Base-by-base conservation (phyloP, 805 yeast genomes). In the Jamesozyma lodderae region DNA sequence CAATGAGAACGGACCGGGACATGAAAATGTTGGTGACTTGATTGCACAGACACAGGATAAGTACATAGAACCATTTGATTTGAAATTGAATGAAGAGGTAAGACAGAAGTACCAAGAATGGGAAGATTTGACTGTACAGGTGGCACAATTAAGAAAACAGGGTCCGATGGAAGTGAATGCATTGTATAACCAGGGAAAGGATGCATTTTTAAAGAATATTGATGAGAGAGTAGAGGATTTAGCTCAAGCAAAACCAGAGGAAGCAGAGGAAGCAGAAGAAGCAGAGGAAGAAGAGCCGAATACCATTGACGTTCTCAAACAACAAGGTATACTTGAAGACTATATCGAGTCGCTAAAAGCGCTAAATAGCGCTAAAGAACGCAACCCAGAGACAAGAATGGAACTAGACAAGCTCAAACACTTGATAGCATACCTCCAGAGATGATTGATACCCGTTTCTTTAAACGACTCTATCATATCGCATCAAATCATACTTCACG, bases 31-130 rank as follows among this genome's bases (percentile, higher is more conserved):
- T 9, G 37, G 48, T 8, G 51, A 47, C 27, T 32, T 48, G 19
- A 42, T 45, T 18, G 42, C 35, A 21, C 45, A 44, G 32, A 49
- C 52, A 6, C 48, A 48, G 32, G 45, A 47, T 27, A 44, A 41
- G 30, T 51, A 70, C 41, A 68, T 76, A 7, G 92, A 80, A 53
- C 86, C 88, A 1, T 81, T 80, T 56, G 90, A 84, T 51, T 59
- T 70, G 28, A 77, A 70, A 15, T 57, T 81, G 41, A 79, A 81
- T 55, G 77, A 73, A 41, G 55, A 66, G 39, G 69, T 83, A 21
- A 64, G 90, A 33, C 64, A 68, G 35, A 48, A 73, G 35, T 73
- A 81, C 44, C 68, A 68, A 35, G 66, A 70, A 27, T 78, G 82
- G 41, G 94, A 84, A 45, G 70, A 68, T 34, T 73, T 72, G 43